Conservation (phyloP, 768 basidiomycete species). For the Lactarius indigo region DNA sequence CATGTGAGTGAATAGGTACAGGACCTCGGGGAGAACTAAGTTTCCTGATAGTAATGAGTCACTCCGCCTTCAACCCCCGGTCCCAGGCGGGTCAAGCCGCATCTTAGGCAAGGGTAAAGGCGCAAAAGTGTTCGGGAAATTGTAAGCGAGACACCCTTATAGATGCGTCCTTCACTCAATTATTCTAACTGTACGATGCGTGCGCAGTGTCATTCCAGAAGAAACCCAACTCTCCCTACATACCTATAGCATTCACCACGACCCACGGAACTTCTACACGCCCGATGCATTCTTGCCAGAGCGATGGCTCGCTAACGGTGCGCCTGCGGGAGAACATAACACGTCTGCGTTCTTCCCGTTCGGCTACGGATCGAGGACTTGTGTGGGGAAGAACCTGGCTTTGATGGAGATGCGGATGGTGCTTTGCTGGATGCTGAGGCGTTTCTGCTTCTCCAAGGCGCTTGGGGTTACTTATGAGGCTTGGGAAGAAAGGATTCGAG, state of each 20-base stretch:
- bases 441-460: slow-evolving; percentile 31
- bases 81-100: slow-evolving; percentile 48
- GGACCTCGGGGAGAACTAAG: not conserved
- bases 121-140: slow-evolving; percentile 25
- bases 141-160: not conserved
- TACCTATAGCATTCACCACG: slow-evolving; percentile 23
- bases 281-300: slow-evolving; percentile 23
- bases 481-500: slow-evolving; percentile 14
- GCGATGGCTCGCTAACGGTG: slow-evolving; percentile 12
- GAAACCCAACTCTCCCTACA: slow-evolving; percentile 20
- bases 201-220: slow-evolving; percentile 17
- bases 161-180: not conserved
- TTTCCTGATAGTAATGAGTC: slow-evolving; percentile 42
- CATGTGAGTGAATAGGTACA: slow-evolving; percentile 12
- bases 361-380: slow-evolving; percentile 41
- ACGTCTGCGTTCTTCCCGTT: slow-evolving; percentile 41
- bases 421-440: slow-evolving; percentile 36
- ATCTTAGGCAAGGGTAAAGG: slow-evolving; percentile 35
- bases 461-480: slow-evolving; percentile 1
- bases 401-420: slow-evolving; percentile 41
- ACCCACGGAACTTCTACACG: slow-evolving; percentile 16
- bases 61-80: slow-evolving; percentile 47
- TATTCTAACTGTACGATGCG: not conserved
- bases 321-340: slow-evolving; percentile 28
- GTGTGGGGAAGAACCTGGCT: slow-evolving; percentile 44